Evolutionary conservation across 345 rosid species (phyloP), one percentile per base, ranked within the genome.

Genomic region (Moricandia arvensis): DNA sequence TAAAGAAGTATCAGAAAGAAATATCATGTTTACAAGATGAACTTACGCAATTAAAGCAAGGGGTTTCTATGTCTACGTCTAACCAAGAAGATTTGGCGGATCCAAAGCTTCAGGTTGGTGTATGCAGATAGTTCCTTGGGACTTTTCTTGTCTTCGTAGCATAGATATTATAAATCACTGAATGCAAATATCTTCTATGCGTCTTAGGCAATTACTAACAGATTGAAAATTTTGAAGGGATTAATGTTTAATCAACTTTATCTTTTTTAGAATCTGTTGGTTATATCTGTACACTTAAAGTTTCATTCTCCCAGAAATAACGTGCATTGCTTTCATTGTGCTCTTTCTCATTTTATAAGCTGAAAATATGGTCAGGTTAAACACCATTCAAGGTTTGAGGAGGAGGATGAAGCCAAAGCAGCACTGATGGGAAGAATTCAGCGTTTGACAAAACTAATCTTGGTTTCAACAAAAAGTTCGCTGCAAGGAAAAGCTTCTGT

Each of bases 341-440:
- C 68, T 17, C 63, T 51, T 35, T 49, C 62, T 59, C 61, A 61
- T 57, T 41, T 37, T 34, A 53, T 76, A 71, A 88, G 94, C 76
- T 96, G 81, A 97, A 97, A 90, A 83, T 97, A 88, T 71, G 91
- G 91, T 76, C 97, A 96, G 86, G 97, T 91, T 83, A 96, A 96
- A 86, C 88, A 89, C 91, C 99, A 89, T 66, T 87, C 96, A 37
- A 86, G 98, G 81, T 77, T 96, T 83, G 99, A 96, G 80, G 99
- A 96, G 64, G 99, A 96, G 78, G 99, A 96, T 75, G 99, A 96
- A 83, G 99, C 98, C 75, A 96, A 96, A 83, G 97, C 93, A 74
- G 99, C 99, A 79, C 88, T 96, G 54, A 91, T 96, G 97, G 94
- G 98, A 81, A 90, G 99, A 80, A 96, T 96, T 64, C 99, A 96